A percentile compares a stretch with the other conserved stretches of the same genome.
phyloP scores from a whole-genome alignment of 2,329 filamentous ascomycete genomes.

The Sclerotinia trifoliorum region DNA sequence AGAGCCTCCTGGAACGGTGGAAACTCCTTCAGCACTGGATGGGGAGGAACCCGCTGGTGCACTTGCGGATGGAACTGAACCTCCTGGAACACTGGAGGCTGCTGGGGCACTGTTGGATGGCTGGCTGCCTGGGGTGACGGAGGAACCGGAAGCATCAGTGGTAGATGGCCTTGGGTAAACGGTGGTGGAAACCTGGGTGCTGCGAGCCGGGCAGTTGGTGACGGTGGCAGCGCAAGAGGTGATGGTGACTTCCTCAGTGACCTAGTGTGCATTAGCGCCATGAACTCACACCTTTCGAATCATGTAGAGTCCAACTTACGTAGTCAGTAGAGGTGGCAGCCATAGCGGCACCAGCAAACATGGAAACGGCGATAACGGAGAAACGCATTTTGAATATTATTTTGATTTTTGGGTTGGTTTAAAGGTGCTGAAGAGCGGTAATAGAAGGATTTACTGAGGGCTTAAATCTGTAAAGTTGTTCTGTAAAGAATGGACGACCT shows the following conservation, averaged over 20 bases:
- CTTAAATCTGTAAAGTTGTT: conserved; percentile 20
- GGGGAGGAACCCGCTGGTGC: too few species aligned
- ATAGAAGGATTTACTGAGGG: conserved; percentile 16
- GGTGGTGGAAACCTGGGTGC: conserved; percentile 19
- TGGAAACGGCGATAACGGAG: conserved; percentile 25
- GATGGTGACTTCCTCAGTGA: conserved; percentile 24
- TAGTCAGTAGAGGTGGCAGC: conserved; percentile 23
- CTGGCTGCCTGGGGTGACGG: conserved; percentile 5
- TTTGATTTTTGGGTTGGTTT: conserved; percentile 11
- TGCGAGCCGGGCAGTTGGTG: conserved; percentile 23
- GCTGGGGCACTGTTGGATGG: not conserved
- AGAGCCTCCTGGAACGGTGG: not conserved
- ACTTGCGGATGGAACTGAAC: not conserved
- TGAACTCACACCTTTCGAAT: not conserved
- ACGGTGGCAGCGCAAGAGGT: conserved; percentile 23
- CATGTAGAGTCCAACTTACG: not conserved
- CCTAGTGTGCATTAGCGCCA: not conserved
- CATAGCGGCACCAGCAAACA: conserved; percentile 24
- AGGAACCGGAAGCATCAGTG: not conserved
- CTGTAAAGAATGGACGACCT: conserved; percentile 40
- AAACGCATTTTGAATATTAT: conserved; percentile 29
- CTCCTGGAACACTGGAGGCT: not conserved
- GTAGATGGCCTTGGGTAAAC: conserved; percentile 12
- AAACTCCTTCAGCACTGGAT: too few species aligned
- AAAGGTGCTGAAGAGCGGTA: conserved; percentile 32